phyloP scores from a whole-genome alignment of 495 filamentous ascomycete species.

The Penicillium parvum region DNA sequence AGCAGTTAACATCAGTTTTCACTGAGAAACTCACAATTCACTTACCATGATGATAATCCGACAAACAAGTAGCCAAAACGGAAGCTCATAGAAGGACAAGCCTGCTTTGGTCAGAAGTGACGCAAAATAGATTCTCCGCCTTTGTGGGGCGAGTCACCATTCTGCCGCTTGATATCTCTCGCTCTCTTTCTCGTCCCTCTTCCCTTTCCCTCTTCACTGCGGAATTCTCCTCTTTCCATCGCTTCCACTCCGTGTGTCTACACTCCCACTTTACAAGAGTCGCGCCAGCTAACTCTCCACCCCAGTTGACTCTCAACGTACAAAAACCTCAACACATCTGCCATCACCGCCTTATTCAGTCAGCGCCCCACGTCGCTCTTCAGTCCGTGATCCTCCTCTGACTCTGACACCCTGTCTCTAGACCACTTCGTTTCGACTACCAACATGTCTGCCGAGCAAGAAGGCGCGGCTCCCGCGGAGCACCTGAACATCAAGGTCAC shows the following conservation, averaged over 20 bases:
- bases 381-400: background rate
- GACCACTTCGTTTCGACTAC: background rate
- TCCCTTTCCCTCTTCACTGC: slow-evolving; percentile 12
- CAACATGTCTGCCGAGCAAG: slow-evolving; percentile 22
- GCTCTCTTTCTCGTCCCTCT: slow-evolving; percentile 5
- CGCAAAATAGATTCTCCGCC: slow-evolving; percentile 45
- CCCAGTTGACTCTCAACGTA: background rate
- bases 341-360: slow-evolving; percentile 1
- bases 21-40: background rate
- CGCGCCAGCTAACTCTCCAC: background rate
- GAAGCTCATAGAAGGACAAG: slow-evolving; percentile 3
- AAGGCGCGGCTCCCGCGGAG: slow-evolving; percentile 61
- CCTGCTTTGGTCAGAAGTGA: slow-evolving; percentile 3
- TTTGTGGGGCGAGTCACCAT: slow-evolving; percentile 25
- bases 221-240: background rate
- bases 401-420: slow-evolving; percentile 2
- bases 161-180: slow-evolving; percentile 24
- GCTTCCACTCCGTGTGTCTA: slow-evolving; percentile 2
- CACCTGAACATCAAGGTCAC: slow-evolving; percentile 99
- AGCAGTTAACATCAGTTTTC: slow-evolving; percentile 8
- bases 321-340: background rate
- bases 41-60: slow-evolving; percentile 47
- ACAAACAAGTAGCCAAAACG: background rate
- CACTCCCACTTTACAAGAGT: background rate
- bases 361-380: slow-evolving; percentile 4